Evolutionary conservation across 345 rosid species (phyloP), one percentile per base, ranked within the genome.

Genomic region (Physaria fendleri): DNA sequence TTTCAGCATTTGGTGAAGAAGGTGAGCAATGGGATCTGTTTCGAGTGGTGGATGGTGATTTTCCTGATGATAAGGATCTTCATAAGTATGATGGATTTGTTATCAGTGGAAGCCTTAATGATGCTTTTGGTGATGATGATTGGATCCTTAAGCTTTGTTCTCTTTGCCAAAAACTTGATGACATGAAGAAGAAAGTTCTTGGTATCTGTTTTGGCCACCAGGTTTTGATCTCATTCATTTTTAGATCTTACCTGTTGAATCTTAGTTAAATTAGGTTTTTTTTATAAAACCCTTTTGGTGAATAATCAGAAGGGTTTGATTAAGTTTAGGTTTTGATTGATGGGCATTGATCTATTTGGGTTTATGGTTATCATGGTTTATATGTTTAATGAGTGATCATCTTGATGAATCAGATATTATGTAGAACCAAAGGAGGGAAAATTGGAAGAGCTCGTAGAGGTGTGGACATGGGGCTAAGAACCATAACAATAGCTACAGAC

Each of bases 131-230:
- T 6, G 71, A 82, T 33, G 97, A 77, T 17, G 56, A 38, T 9
- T 92, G 97, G 98, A 81, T 92, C 69, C 63, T 82, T 69, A 77
- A 77, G 75, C 89, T 92, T 37, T 80, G 93, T 65, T 68, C 74
- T 27, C 71, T 92, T 30, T 51, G 84, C 40, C 83, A 69, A 34
- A 83, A 80, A 56, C 70, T 88, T 5, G 87, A 84, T 55, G 75
- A 82, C 65, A 81, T 88, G 98, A 69, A 77, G 76, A 86, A 84
- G 81, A 88, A 84, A 54, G 72, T 92, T 48, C 82, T 88, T 9
- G 96, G 96, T 2, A 77, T 91, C 62, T 88, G 96, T 87, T 91
- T 91, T 24, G 96, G 98, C 24, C 98, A 92, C 55, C 97, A 92
- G 95, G 98, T 91, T 68, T n/a, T 56, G 35, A 56, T 37, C 38